These are phyloP conservation scores for Micractinium sp. DNA, from an alignment of 139 green algal species.

Conservation along the genomic window DNA sequence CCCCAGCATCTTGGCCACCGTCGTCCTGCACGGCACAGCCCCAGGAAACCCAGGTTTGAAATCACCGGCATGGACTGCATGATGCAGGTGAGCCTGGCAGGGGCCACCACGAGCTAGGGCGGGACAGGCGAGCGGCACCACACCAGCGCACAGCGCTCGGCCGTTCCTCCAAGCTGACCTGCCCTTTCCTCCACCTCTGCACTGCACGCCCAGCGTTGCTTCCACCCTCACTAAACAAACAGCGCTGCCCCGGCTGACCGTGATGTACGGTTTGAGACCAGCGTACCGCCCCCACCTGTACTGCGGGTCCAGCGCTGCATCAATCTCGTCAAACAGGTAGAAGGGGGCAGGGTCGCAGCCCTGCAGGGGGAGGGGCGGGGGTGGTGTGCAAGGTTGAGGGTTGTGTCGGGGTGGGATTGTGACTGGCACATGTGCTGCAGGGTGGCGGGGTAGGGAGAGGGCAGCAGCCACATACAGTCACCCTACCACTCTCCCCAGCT, in stretches of 20 bases:
- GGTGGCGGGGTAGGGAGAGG: not conserved
- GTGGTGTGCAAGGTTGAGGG: not conserved
- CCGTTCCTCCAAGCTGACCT: no score
- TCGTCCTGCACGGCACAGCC: conserved; percentile 54
- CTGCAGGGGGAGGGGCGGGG: conserved; percentile 45
- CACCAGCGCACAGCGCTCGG: no score
- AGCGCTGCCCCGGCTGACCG: no score
- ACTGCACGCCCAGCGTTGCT: no score
- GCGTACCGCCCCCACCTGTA: conserved; percentile 59
- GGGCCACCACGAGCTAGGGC: no score
- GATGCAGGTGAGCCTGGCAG: no score
- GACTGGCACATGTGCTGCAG: not conserved
- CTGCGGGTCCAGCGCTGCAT: conserved; percentile 96
- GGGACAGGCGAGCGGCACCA: no score
- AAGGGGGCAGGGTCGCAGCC: conserved; percentile 98
- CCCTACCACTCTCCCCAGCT: not conserved
- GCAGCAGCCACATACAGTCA: not conserved
- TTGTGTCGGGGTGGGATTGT: not conserved
- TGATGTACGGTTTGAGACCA: no score
- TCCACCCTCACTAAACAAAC: no score
- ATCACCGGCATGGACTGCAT: no score
- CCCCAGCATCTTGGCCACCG: conserved; percentile 88
- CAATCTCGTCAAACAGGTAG: conserved; percentile 99
- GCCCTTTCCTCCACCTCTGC: no score
- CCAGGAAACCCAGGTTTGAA: no score